Evolutionary conservation across 495 filamentous ascomycete species (phyloP).

Genomic region (Hyphodiscus hymeniophilus): DNA sequence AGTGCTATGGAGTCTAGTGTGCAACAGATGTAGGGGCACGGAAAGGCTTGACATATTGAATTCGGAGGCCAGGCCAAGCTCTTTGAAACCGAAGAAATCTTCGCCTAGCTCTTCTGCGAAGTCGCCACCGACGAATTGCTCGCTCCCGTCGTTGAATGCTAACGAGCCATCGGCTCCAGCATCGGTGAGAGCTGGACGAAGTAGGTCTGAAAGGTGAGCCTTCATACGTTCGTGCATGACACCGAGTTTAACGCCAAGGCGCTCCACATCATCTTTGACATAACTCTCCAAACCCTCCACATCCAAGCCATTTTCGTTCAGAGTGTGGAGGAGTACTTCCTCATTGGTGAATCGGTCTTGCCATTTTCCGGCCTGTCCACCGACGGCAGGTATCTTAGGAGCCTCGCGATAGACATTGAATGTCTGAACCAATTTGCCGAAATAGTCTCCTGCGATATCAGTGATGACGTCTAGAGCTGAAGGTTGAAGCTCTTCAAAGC

Average conservation of each 20-base stretch:
- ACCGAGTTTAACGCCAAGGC: constrained; percentile 72
- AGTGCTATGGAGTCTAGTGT: constrained; percentile 72
- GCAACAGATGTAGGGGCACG: constrained; percentile 89
- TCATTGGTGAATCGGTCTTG: constrained; percentile 67
- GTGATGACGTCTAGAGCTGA: constrained; percentile 86
- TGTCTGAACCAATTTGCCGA: constrained; percentile 70
- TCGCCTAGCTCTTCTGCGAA: constrained; percentile 96
- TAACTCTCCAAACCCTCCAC: constrained; percentile 78
- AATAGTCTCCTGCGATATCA: constrained; percentile 84
- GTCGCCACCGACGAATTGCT: constrained; percentile 93
- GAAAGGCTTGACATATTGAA: constrained; percentile 77
- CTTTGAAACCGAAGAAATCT: constrained; percentile 98
- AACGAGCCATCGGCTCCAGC: constrained; percentile 75
- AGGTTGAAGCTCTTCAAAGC: constrained; percentile 96
- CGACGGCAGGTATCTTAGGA: constrained; percentile 53
- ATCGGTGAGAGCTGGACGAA: constrained; percentile 80
- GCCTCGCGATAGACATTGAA: constrained; percentile 75
- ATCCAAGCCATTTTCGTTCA: constrained; percentile 73
- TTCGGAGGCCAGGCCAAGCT: constrained; percentile 84
- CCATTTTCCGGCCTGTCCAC: constrained; percentile 38
- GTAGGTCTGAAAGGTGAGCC: constrained; percentile 76
- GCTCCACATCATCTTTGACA: constrained; percentile 87
- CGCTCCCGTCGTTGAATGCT: constrained; percentile 91
- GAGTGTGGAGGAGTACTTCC: constrained; percentile 78
- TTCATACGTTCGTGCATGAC: constrained; percentile 91